Base-by-base conservation (phyloP, 495 filamentous ascomycete genomes). In the Evernia prunastri region DNA sequence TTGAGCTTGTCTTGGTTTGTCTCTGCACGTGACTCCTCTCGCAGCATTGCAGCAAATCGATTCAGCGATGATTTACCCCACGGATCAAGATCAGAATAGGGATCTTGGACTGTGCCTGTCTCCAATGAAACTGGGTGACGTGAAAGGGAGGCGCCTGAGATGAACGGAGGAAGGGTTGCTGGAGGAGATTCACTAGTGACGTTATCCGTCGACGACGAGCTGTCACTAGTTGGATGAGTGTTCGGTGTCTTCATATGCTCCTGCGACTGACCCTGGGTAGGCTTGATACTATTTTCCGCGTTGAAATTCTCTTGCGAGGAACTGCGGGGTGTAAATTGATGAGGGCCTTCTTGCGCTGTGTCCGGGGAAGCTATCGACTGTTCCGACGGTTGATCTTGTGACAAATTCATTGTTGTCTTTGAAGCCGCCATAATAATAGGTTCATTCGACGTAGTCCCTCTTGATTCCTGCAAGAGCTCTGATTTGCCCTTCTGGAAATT, bases 21-120 rank as follows among this genome's bases (percentile, higher is more conserved):
- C 56, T 79, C 75, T 15, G 78, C 80, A 31, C 77, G 75, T 27
- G 77, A 76, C 67, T 83, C 81, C 66, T 83, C 81, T 33, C 77
- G 79, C 29, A 83, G 66, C 79, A 82, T 82, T 12, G 79, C 75
- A 23, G 81, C 72, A 67, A 78, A 83, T 29, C 81, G 79, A 35
- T 76, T 74, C 40, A 83, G 64, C 53, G 81, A 83, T 13, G 81
- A 80, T 66, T 77, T 79, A 33, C 72, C 81, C 80, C 80, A 82
- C 3, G 80, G 77, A 47, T 82, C 80, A 15, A 83, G 70, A 67
- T 81, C 79, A 39, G 77, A 78, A 59, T 79, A 80, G 12, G 76
- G 79, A 67, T 79, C 79, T 45, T 71, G 39, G 10, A 57, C 37
- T 25, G 58, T 63, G 18, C 59, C 47, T 17, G 11, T 29, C 25